Conservation (phyloP, 768 basidiomycete species). For the Suillus occidentalis region DNA sequence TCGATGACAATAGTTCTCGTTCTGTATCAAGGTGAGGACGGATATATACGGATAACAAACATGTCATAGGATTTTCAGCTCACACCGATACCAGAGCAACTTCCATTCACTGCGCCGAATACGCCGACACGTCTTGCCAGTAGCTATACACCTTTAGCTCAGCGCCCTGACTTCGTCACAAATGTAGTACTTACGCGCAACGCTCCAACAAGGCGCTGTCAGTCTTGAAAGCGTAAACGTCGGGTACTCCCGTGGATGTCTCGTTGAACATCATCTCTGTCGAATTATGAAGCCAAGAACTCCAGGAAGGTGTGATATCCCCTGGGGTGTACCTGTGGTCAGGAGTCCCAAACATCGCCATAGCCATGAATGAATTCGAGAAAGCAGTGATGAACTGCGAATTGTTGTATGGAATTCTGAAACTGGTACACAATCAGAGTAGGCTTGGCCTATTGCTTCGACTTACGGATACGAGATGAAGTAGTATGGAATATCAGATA, state of each 20-base stretch:
- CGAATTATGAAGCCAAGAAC: constrained; percentile 11
- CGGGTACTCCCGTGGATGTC: constrained; percentile 24
- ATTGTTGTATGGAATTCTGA: constrained; percentile 21
- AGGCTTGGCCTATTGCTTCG: not conserved
- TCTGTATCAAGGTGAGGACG: constrained; percentile 45
- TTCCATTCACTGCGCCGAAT: not conserved
- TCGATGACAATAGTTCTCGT: constrained; percentile 73
- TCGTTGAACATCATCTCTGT: constrained; percentile 51
- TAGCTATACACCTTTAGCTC: not conserved
- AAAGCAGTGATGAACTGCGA: constrained; percentile 31
- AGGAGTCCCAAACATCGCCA: constrained; percentile 22
- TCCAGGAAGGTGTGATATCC: constrained; percentile 23
- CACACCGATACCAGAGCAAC: not conserved
- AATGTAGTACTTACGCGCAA: constrained; percentile 30
- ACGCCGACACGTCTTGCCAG: not conserved
- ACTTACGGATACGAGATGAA: constrained; percentile 36
- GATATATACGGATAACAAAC: not conserved
- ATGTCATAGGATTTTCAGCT: not conserved
- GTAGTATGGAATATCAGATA: constrained; percentile 39
- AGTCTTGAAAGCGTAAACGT: constrained; percentile 33
- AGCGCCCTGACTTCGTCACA: not conserved
- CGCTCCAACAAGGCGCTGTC: constrained; percentile 34
- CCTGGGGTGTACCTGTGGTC: constrained; percentile 19
- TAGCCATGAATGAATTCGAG: constrained; percentile 25
- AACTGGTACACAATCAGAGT: not conserved